Evolutionary conservation across 495 filamentous ascomycete genomes (phyloP), one percentile per base, ranked within the genome.

Genomic region (Choiromyces venosus): DNA sequence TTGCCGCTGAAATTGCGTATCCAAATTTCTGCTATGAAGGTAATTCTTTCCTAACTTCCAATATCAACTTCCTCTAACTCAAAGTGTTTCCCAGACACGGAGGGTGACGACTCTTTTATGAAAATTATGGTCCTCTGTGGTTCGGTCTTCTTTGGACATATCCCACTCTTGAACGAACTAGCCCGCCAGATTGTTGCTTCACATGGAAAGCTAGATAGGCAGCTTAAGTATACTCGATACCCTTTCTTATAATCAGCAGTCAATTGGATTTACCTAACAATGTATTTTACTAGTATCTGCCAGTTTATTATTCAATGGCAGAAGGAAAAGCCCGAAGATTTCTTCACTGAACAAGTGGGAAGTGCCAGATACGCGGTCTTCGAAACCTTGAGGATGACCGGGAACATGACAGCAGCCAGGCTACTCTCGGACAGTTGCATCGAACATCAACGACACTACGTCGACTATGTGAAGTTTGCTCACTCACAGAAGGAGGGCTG

Each of bases 321-420:
- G 33, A n/a, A 73, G 8, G 75, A 77, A 35, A 77, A 77, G 6
- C 75, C 75, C 1, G 75, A 77, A 25, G 75, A 77, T 36, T 77
- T 77, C 16, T 77, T 74, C 69, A 21, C 40, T n/a, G 35, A 73
- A 29, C 69, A 73, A 21, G 67, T 73, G 35, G 33, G 66, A 64
- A 74, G 69, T 35, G 19, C 76, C 21, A 61, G 70, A 19, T 37
- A 73, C 18, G 40, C 42, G 33, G 33, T 77, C 56, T 73, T 77
- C 37, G 56, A 67, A 29, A 64, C 76, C 33, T 35, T 76, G 10
- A 66, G 69, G 65, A 71, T 44, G n/a, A 70, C 38, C 18, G 71
- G 72, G 61, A 66, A 46, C 37, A 70, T 66, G 66, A 73, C 70
- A 25, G 74, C 56, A 29, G 74, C 74, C 6, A 56, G 39, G 38